These are phyloP conservation scores for Epicoccum nigrum DNA, from an alignment of 2,329 filamentous ascomycete species.

Conservation along the genomic window DNA sequence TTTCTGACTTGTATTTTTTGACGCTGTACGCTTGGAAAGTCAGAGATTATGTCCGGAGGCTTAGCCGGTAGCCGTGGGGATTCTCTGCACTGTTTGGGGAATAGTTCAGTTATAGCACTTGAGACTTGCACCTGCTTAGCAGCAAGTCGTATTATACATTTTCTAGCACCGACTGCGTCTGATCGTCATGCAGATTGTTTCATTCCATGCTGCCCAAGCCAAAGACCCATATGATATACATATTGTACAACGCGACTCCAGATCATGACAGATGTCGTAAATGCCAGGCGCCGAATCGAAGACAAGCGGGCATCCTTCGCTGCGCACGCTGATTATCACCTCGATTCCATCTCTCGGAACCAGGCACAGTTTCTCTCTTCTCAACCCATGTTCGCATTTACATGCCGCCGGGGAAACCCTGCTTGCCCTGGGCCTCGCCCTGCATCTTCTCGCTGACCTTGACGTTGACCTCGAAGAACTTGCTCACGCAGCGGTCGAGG, in stretches of 20 bases:
- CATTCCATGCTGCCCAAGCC: constrained; percentile 7
- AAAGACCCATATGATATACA: constrained; percentile 18
- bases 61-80: no score
- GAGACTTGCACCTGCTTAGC: no score
- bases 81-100: no score
- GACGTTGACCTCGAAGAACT: constrained; percentile 99
- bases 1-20: no score
- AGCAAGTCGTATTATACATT: no score
- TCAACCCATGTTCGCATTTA: constrained; percentile 11
- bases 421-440: constrained; percentile 73
- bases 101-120: no score
- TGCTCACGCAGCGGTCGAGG: constrained; percentile 93
- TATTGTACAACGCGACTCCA: constrained; percentile 23
- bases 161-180: not conserved
- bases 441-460: constrained; percentile 98
- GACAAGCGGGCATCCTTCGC: not conserved
- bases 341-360: not conserved
- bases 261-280: not conserved
- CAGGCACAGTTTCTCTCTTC: not conserved
- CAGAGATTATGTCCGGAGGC: no score
- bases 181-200: not conserved
- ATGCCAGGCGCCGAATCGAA: not conserved
- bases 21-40: no score
- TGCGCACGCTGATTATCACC: not conserved
- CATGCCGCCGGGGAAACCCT: constrained; percentile 29